Conservation (phyloP, 352 stramenopile species). For the Stephanocyclus meneghinianus region DNA sequence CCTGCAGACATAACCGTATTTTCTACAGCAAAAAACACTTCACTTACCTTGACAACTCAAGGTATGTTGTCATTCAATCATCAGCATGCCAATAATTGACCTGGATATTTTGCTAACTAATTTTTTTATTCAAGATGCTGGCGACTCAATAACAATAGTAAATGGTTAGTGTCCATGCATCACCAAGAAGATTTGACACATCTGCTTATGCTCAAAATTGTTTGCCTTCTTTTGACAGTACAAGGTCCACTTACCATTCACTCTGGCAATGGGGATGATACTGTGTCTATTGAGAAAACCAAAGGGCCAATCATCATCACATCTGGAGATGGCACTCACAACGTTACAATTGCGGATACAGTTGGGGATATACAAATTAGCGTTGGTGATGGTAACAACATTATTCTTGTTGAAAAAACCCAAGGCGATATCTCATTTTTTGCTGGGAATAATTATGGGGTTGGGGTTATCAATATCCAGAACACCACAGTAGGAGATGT, state of each 20-base stretch:
- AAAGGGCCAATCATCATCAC: not conserved
- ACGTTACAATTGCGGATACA: not conserved
- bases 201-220: not conserved
- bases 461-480: conserved; percentile 13
- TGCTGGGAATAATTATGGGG: conserved; percentile 7
- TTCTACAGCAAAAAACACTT: not conserved
- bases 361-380: not conserved
- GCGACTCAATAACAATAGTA: not conserved
- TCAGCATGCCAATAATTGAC: not conserved
- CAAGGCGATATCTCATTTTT: conserved; percentile 5
- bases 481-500: not conserved
- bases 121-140: conserved; percentile 1
- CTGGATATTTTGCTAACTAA: not conserved
- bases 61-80: not conserved
- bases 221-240: not conserved
- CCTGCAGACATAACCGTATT: not conserved
- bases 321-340: not conserved
- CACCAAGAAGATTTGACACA: not conserved
- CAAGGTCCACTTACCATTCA: not conserved
- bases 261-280: conserved; percentile 6
- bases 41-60: not conserved
- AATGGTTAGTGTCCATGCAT: not conserved
- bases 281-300: not conserved
- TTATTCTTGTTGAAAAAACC: not conserved
- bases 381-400: not conserved